Evolutionary conservation across 129 eudicot genomes (phyloP).

Genomic region (Oenanthe sinensis): DNA sequence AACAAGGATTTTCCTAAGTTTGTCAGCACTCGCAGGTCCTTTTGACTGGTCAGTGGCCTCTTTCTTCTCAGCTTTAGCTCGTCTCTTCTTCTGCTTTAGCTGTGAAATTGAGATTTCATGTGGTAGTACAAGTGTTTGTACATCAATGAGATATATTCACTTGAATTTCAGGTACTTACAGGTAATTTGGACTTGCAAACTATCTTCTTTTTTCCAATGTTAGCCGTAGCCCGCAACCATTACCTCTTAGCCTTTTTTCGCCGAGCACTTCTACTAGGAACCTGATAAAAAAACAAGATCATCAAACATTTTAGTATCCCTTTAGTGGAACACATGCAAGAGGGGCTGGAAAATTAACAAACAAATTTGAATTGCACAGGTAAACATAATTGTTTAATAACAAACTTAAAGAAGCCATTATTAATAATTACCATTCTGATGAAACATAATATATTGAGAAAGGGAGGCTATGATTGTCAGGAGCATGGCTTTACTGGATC

Average conservation of each 20-base stretch:
- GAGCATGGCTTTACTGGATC: not conserved
- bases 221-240: slow-evolving; percentile 54
- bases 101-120: slow-evolving; percentile 8
- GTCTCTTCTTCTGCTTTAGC: slow-evolving; percentile 24
- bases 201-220: slow-evolving; percentile 33
- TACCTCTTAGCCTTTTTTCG: slow-evolving; percentile 65
- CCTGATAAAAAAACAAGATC: slow-evolving; percentile 22
- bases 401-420: not conserved
- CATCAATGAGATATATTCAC: not conserved
- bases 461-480: not conserved
- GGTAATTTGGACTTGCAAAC: slow-evolving; percentile 23
- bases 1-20: not conserved
- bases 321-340: not conserved
- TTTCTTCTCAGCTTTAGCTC: slow-evolving; percentile 12
- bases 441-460: not conserved
- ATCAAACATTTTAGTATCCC: not conserved
- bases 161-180: slow-evolving; percentile 22
- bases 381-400: not conserved
- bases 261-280: slow-evolving; percentile 80
- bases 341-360: not conserved
- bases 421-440: not conserved
- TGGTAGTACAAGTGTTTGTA: not conserved
- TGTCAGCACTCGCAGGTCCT: slow-evolving; percentile 34
- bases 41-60: slow-evolving; percentile 29
- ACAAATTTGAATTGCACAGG: not conserved